Evolutionary conservation across 1,139 yeast species (phyloP).

Genomic region (Hansenula sp.): DNA sequence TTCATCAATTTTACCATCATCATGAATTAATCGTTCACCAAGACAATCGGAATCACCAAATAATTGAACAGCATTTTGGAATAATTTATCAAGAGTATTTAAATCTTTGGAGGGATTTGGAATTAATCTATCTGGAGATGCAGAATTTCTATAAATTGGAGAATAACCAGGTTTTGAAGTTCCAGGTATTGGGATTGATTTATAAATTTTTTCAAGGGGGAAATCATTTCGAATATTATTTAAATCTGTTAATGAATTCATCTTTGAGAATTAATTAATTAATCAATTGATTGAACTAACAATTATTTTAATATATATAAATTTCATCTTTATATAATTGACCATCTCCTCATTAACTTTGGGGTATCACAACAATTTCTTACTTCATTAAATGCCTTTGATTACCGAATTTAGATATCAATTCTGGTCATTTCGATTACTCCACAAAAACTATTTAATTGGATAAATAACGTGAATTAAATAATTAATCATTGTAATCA

Average conservation of each 20-base stretch:
- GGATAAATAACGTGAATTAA: too few relatives aligned
- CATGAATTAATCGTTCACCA: slow-evolving; percentile 29
- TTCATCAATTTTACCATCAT: slow-evolving; percentile 38
- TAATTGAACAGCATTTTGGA: slow-evolving; percentile 28
- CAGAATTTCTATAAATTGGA: slow-evolving; percentile 6
- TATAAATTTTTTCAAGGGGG: slow-evolving; percentile 1
- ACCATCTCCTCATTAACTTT: too few relatives aligned
- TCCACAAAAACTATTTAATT: too few relatives aligned
- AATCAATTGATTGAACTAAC: too few relatives aligned
- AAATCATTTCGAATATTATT: slow-evolving; percentile 7
- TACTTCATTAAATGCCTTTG: not conserved
- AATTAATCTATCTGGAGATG: not conserved
- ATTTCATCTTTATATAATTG: not conserved
- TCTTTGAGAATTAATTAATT: too few relatives aligned
- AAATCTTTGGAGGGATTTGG: slow-evolving; percentile 7
- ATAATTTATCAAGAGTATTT: slow-evolving; percentile 19
- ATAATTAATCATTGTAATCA: too few relatives aligned
- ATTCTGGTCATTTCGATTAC: too few relatives aligned
- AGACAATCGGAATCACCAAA: slow-evolving; percentile 28
- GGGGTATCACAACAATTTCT: not conserved
- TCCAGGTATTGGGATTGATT: slow-evolving; percentile 5
- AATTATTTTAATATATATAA: not conserved
- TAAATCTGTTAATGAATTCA: slow-evolving; percentile 7
- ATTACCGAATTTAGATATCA: not conserved
- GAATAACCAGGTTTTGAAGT: slow-evolving; percentile 8